A percentile compares a stretch with the other conserved stretches of the same genome.
Conservation (phyloP, 2,329 filamentous ascomycete genomes). For the Cercospora nicotianae region DNA sequence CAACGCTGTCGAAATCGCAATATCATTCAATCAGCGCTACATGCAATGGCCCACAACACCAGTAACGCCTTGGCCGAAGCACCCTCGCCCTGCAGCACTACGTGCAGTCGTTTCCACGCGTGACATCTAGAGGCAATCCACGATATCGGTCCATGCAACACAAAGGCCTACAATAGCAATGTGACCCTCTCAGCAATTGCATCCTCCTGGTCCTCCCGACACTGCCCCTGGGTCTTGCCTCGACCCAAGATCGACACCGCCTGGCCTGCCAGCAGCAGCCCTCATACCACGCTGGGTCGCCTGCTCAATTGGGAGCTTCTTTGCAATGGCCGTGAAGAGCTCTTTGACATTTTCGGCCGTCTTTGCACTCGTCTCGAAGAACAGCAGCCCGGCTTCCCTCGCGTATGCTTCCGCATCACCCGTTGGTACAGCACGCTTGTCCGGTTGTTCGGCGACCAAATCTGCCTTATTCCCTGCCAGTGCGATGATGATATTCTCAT, state of each 20-base stretch:
- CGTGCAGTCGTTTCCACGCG: not conserved
- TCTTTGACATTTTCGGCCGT: constrained; percentile 94
- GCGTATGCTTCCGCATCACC: constrained; percentile 95
- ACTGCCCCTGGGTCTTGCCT: constrained; percentile 62
- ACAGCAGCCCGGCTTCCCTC: constrained; percentile 86
- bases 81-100: not conserved
- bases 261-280: constrained; percentile 55
- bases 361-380: constrained; percentile 99
- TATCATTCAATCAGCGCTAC: constrained; percentile 1
- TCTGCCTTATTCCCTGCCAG: constrained; percentile 97
- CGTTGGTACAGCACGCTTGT: constrained; percentile 88
- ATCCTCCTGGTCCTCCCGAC: constrained; percentile 57
- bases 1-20: not conserved
- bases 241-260: constrained; percentile 67
- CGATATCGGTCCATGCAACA: not conserved
- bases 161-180: not conserved
- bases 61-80: not conserved
- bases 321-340: constrained; percentile 94
- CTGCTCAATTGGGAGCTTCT: constrained; percentile 95
- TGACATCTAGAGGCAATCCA: not conserved
- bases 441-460: constrained; percentile 88
- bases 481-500: constrained; percentile 99
- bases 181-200: constrained; percentile 57
- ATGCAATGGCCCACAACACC: constrained; percentile 1
- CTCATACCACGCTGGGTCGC: constrained; percentile 86